Base-by-base conservation (phyloP, 495 filamentous ascomycete genomes). In the Lasiosphaeria hispida region DNA sequence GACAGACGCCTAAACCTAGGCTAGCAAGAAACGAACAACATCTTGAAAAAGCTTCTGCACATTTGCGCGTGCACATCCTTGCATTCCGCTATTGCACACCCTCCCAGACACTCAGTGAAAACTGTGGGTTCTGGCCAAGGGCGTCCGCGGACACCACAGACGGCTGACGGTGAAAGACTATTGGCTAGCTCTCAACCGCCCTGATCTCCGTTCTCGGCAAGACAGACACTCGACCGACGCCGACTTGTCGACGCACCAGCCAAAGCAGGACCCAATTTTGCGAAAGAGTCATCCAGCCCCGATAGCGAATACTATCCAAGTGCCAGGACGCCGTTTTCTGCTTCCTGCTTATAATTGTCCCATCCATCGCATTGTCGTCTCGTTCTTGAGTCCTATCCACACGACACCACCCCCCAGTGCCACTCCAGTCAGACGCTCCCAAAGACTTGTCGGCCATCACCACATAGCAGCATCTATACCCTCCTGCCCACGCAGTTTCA, bases 121-220 rank as follows among this genome's bases (percentile, higher is more conserved):
- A 15, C 51, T 35, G 34, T 19, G 37, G 55, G 15, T 33, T 14
- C 53, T 52, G 34, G 17, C 40, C 43, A 49, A 19, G 33, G 17
- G 42, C n/a, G 15, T 33, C 43, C 53, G 10, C 9, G 30, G 47
- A 10, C 51, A 48, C 35, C 55, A 17, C 18, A 13, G 11, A 54
- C 41, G 34, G n/a, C 44, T 10, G 55, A 64, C 62, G 47, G 69
- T 71, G 62, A 71, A 69, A 69, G 67, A 72, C 60, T 61, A 72
- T 72, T 72, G 69, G 69, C 50, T 58, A 39, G 36, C 2, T 30
- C 30, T 23, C 48, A 43, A 53, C 40, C 52, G 57, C 48, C 57
- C 58, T 57, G 67, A 65, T 72, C 69, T 72, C 69, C 67, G 69
- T 67, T 72, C 67, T 68, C 69, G 69, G 69, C 59, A 62, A 55